Evolutionary conservation across 345 rosid species (phyloP), one percentile per base, ranked within the genome.

Genomic region (Populus simonii): DNA sequence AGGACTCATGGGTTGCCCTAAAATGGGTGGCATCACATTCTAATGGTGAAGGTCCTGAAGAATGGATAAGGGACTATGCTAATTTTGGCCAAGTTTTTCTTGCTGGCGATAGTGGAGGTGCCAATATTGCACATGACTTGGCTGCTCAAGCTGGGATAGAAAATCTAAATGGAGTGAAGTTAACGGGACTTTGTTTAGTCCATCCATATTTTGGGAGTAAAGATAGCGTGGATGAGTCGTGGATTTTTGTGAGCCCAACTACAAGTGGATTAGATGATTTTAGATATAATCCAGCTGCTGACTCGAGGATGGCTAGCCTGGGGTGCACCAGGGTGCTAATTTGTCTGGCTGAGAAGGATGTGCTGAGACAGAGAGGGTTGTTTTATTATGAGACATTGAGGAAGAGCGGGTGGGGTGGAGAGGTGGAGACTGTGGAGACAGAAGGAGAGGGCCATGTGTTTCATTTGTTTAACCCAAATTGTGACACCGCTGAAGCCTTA

Each of bases 1-100:
- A 87, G 17, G 89, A 89, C 29, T 87, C 85, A 0, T 85, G 89
- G 87, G 79, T 79, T 9, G 85, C 89, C 3, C 75, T 88, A 20
- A 61, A 75, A 31, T 85, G 89, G 89, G 84, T 81, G 1, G 82
- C 80, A 3, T 83, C 86, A n/a, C 89, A 82, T 68, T 36, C 16
- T 8, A 7, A 39, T 15, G 77, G 87, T 2, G 7, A 33, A 0
- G 84, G 87, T n/a, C 68, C 79, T 6, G 79, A 76, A 23, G 53
- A 53, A 51, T 68, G 79, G 79, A 51, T 76, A 13, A 76, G 57
- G 27, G 36, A 36, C 8, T 49, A 55, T 27, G 73, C 79, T 5
- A 39, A 68, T 31, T 25, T 76, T 3, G 25, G 13, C 25, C 33
- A 20, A 7, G 79, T 76, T 6, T 76, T 76, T 38, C 53, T 68